Conservation (phyloP, 441 rosid species). For the Capsella rubella region DNA sequence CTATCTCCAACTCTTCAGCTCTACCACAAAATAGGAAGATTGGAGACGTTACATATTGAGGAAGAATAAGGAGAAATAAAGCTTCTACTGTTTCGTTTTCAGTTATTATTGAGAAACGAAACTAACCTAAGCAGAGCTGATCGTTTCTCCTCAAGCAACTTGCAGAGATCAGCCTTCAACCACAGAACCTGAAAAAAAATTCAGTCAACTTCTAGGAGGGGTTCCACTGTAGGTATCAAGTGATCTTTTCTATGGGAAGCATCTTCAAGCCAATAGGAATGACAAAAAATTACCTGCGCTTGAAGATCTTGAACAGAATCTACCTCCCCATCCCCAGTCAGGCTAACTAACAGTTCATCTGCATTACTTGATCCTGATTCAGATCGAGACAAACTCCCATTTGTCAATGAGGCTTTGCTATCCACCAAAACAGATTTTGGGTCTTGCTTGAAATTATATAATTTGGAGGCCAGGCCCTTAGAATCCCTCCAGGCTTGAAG, state of each 20-base stretch:
- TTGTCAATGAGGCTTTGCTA: slow-evolving; percentile 55
- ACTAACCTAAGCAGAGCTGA: slow-evolving; percentile 86
- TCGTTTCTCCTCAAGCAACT: slow-evolving; percentile 95
- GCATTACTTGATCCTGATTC: slow-evolving; percentile 82
- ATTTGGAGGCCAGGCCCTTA: slow-evolving; percentile 89
- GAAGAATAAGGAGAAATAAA: neutral
- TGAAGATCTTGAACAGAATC: slow-evolving; percentile 89
- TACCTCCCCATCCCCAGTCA: slow-evolving; percentile 75
- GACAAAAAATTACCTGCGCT: slow-evolving; percentile 69
- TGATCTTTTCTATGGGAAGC: slow-evolving; percentile 14
- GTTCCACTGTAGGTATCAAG: slow-evolving; percentile 25
- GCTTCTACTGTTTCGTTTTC: neutral
- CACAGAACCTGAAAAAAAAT: slow-evolving; percentile 74
- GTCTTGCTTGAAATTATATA: slow-evolving; percentile 87
- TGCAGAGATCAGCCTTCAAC: slow-evolving; percentile 95
- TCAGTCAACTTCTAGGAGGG: slow-evolving; percentile 27
- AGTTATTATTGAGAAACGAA: slow-evolving; percentile 23
- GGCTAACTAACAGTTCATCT: slow-evolving; percentile 75
- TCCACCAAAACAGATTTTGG: slow-evolving; percentile 72
- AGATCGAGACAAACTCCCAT: slow-evolving; percentile 73
- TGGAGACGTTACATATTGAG: slow-evolving; percentile 24
- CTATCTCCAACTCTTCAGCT: slow-evolving; percentile 98
- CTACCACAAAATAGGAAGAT: slow-evolving; percentile 50
- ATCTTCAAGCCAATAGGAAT: slow-evolving; percentile 29
- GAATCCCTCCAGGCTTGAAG: slow-evolving; percentile 93